Evolutionary conservation across 2,329 filamentous ascomycete genomes (phyloP).

Genomic region (Pseudogymnoascus sp.): DNA sequence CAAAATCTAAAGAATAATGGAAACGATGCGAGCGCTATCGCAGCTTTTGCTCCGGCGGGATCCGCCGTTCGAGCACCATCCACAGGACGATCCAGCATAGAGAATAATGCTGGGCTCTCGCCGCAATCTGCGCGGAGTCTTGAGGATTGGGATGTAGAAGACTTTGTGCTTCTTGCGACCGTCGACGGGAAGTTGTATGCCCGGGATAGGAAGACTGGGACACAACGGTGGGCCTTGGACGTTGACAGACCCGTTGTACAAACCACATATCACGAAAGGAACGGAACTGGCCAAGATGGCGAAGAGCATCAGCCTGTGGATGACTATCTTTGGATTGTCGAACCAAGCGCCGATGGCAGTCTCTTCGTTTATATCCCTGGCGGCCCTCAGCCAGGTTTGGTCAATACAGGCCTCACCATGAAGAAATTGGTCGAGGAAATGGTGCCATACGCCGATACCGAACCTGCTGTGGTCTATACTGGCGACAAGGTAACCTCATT

Average conservation of each 20-base stretch:
- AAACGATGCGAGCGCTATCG: constrained; percentile 87
- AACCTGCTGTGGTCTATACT: constrained; percentile 77
- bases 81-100: constrained; percentile 54
- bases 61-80: constrained; percentile 93
- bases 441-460: constrained; percentile 64
- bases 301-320: constrained; percentile 54
- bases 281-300: constrained; percentile 48
- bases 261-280: constrained; percentile 69
- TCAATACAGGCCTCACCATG: constrained; percentile 64
- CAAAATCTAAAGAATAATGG: constrained; percentile 25
- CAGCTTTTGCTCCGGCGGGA: constrained; percentile 93
- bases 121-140: constrained; percentile 86
- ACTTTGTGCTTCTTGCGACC: constrained; percentile 99
- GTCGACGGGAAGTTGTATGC: constrained; percentile 96
- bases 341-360: constrained; percentile 78
- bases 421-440: constrained; percentile 81
- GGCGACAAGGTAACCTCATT: constrained; percentile 86
- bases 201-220: constrained; percentile 77
- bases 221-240: constrained; percentile 76
- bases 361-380: constrained; percentile 80
- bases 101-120: constrained; percentile 53
- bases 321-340: constrained; percentile 90
- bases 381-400: constrained; percentile 46
- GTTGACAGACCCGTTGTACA: constrained; percentile 83
- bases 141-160: constrained; percentile 99